Evolutionary conservation across 2,329 filamentous ascomycete genomes (phyloP), one percentile per base, ranked within the genome.

Genomic region (Diaporthe destruens): DNA sequence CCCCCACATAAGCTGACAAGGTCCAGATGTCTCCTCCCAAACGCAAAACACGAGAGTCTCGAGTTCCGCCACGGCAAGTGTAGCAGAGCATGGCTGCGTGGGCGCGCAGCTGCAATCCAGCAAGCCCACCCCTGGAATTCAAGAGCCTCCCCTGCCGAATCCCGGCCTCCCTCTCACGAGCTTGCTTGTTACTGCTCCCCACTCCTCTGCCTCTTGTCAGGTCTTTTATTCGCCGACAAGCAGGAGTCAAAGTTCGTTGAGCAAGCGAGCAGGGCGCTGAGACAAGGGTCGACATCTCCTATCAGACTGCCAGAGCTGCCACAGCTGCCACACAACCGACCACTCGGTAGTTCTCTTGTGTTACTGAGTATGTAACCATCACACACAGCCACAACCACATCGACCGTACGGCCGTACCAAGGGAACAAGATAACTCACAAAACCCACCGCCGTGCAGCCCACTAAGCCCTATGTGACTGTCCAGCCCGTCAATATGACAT

Each of bases 401-500:
- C 47, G n/a, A 39, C 20, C 20, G 32, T 53, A 34, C 44, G n/a
- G n/a, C n/a, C n/a, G n/a, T n/a, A n/a, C n/a, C 57, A 23, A 39
- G 23, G n/a, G 53, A 32, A 23, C 57, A 29, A 49, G 6, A 36
- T 20, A 39, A 20, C 32, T 39, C n/a, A 25, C 32, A 66, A 53
- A 53, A 49, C 53, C 66, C 66, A 69, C 67, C 29, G 44, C 9
- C 67, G 20, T 59, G 51, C 54, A 69, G 53, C 65, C 36, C 49
- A 56, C 67, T 39, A 66, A 39, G 61, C 61, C 47, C 44, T 39
- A 44, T 66, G 61, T 32, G 47, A 59, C 29, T 44, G 20, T 18
- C 34, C n/a, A 70, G 44, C 67, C 67, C 55, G 68, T 61, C 68
- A 54, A 61, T 11, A 61, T 70, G 68, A 70, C 68, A 70, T 70